Percentiles rank a stretch among this genome's conserved stretches.
phyloP scores from a whole-genome alignment of 2,329 filamentous ascomycete species.

The Colletotrichum cordylinicola region DNA sequence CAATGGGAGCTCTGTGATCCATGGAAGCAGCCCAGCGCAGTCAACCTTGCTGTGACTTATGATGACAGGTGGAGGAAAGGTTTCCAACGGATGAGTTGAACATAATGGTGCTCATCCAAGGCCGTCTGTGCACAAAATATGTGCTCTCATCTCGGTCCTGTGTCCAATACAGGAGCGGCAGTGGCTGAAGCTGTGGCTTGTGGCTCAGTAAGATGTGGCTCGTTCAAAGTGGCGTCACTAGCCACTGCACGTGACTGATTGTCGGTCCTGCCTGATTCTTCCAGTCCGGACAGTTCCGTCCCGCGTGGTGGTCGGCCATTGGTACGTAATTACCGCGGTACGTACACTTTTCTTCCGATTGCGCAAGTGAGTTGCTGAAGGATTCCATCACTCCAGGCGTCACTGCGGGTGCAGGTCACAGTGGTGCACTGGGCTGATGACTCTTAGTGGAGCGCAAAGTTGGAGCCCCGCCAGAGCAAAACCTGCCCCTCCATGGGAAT shows the following conservation, averaged over 20 bases:
- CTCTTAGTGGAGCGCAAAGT: background rate
- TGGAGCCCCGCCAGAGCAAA: slow-evolving; percentile 19
- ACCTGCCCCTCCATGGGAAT: slow-evolving; percentile 22
- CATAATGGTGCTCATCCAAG: background rate
- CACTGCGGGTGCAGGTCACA: background rate
- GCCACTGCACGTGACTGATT: background rate
- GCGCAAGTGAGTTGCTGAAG: slow-evolving; percentile 3
- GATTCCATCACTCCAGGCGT: background rate
- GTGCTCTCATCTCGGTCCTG: too few relatives aligned
- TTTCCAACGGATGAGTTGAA: background rate
- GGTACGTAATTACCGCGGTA: slow-evolving; percentile 9
- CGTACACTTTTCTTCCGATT: slow-evolving; percentile 4
- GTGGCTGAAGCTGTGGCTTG: background rate
- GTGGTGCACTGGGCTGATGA: background rate
- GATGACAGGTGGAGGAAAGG: background rate
- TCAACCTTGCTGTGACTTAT: background rate
- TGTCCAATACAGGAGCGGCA: too few relatives aligned
- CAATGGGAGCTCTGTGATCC: background rate
- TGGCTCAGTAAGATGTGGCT: background rate
- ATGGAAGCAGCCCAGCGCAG: background rate
- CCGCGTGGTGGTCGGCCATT: background rate
- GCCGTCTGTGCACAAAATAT: too few relatives aligned
- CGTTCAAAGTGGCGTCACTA: accelerated
- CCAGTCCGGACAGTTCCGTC: slow-evolving; percentile 13
- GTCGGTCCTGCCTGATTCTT: slow-evolving; percentile 3